Base-by-base conservation (phyloP, 345 rosid genomes). In the Eucalyptus regnans region DNA sequence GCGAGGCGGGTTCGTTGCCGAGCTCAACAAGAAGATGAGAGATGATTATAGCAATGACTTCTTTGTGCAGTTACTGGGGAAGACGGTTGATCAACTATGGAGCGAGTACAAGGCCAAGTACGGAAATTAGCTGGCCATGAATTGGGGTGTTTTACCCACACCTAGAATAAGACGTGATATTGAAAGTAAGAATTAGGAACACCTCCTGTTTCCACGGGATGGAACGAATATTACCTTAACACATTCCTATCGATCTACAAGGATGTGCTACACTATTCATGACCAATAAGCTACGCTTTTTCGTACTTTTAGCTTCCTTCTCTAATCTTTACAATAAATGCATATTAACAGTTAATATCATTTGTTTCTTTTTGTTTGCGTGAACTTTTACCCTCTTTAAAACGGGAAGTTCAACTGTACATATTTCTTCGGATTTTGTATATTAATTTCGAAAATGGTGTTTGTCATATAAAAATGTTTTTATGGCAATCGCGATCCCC, bases 21-120 rank as follows among this genome's bases (percentile, higher is more conserved):
- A 96, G 51, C 91, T 95, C 25, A 95, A 95, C 89, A 90, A 91
- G 93, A 96, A 93, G 92, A 95, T 95, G 97, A 94, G 94, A 50
- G 90, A 5, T 89, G 94, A 92, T 4, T 96, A 94, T 9, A 94
- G 90, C 68, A 91, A 87, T 27, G 22, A 49, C 79, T 96, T 84
- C 90, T 95, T 95, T 15, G 92, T 91, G 87, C 96, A 96, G 3
- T 88, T 96, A 87, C 89, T 94, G 33, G 96, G 97, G 31, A 94
- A 94, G 90, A 90, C 90, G 8, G 95, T 95, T 10, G 94, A 93
- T 85, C 95, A 95, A 88, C 94, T 96, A 0, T 96, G 96, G 96
- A 89, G 87, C 60, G 96, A 96, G 14, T 96, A 96, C 86, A 94
- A 96, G 92, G 96, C 97, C 51, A 91, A 94, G 86, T 94, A 93